phyloP scores from a whole-genome alignment of 164 flowering plant genomes.

The Magnolia officinalis region DNA sequence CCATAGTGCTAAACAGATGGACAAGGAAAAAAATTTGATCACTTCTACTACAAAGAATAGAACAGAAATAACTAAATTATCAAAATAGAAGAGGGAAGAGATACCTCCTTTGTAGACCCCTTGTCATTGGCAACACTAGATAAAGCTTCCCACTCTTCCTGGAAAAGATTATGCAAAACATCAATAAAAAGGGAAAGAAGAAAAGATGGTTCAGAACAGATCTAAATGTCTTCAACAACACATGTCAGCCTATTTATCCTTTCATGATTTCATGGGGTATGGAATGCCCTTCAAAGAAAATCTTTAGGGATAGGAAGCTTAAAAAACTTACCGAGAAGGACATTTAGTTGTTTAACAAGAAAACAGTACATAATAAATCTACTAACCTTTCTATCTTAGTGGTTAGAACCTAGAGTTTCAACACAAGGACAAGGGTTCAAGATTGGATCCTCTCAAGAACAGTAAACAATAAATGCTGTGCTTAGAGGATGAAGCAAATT shows the following conservation, averaged over 20 bases:
- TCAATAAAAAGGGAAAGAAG: background rate
- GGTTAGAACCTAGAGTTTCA: no score
- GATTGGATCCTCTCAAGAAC: no score
- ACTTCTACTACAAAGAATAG: background rate
- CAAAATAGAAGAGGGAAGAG: no score
- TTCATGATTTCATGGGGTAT: background rate
- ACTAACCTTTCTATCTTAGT: background rate
- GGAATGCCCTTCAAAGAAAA: background rate
- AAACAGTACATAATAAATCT: background rate
- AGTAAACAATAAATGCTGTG: no score
- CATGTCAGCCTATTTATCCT: background rate
- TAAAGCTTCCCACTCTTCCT: conserved; percentile 66
- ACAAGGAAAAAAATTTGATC: background rate
- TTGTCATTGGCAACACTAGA: conserved; percentile 35
- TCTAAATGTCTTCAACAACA: background rate
- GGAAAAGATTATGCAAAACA: conserved; percentile 23
- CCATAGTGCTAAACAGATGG: background rate
- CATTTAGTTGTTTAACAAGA: background rate
- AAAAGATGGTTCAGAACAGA: no score
- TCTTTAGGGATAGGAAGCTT: background rate
- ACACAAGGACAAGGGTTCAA: no score
- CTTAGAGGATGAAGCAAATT: no score
- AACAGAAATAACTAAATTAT: background rate
- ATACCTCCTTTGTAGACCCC: conserved; percentile 45
- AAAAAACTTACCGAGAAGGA: background rate